These are phyloP conservation scores for Rhizophora mangle DNA, from an alignment of 345 rosid genomes.

Conservation along the genomic window DNA sequence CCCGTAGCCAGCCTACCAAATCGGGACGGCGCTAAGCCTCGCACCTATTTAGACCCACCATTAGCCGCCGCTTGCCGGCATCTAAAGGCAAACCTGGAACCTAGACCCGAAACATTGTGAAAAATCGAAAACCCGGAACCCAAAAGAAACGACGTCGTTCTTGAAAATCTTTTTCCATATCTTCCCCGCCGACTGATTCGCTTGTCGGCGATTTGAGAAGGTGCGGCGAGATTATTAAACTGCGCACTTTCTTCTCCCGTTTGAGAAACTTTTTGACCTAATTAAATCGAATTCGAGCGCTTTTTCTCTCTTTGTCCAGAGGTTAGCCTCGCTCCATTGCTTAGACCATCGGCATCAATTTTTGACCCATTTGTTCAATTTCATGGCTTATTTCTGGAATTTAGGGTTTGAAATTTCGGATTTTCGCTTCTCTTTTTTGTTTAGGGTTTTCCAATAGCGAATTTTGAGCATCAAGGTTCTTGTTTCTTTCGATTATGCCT, in stretches of 20 bases:
- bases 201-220: conserved; percentile 50
- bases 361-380: conserved; percentile 23
- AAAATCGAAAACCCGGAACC: background rate
- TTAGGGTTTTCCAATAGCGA: conserved; percentile 36
- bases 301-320: conserved; percentile 11
- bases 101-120: conserved; percentile 10
- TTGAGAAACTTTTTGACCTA: conserved; percentile 22
- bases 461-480: conserved; percentile 36
- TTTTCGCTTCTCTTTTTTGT: conserved; percentile 17
- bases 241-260: conserved; percentile 34
- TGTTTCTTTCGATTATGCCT: conserved; percentile 29
- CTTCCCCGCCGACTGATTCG: conserved; percentile 34
- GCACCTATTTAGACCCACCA: conserved; percentile 16
- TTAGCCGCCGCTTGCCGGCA: conserved; percentile 20
- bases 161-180: conserved; percentile 8
- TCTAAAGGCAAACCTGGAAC: conserved; percentile 7
- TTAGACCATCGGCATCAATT: conserved; percentile 23
- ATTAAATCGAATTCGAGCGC: conserved; percentile 20
- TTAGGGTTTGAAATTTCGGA: conserved; percentile 25
- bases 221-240: conserved; percentile 45
- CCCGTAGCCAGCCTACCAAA: conserved; percentile 32
- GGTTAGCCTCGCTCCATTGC: conserved; percentile 26
- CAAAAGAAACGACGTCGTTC: conserved; percentile 21
- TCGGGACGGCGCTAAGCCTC: conserved; percentile 27
- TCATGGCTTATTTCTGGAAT: conserved; percentile 11